phyloP scores from a whole-genome alignment of 2,329 filamentous ascomycete genomes.

The Fusarium verticillioides region DNA sequence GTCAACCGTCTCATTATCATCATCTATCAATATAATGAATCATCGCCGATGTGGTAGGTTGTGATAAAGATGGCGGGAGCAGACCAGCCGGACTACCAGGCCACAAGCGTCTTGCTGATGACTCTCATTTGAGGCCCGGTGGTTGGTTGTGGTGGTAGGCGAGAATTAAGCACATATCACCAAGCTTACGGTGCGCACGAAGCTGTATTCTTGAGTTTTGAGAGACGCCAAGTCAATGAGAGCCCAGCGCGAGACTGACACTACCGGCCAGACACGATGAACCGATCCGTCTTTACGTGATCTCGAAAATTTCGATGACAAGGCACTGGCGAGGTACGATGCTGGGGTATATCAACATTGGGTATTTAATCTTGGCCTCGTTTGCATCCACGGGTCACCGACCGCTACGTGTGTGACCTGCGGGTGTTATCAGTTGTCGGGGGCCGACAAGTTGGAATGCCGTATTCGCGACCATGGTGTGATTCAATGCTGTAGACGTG shows the following conservation, averaged over 20 bases:
- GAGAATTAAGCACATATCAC: constrained; percentile 26
- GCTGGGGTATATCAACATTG: neutral
- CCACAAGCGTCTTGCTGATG: constrained; percentile 11
- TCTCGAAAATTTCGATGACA: constrained; percentile 1
- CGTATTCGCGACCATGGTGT: constrained; percentile 32
- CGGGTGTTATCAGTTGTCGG: constrained; percentile 10
- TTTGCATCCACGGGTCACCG: constrained; percentile 10
- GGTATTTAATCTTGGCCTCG: neutral
- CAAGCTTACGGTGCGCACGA: constrained; percentile 17
- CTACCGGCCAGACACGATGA: constrained; percentile 24
- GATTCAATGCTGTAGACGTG: constrained; percentile 26
- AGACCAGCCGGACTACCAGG: neutral
- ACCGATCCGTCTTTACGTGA: constrained; percentile 20
- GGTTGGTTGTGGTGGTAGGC: constrained; percentile 26
- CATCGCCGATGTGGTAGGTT: constrained; percentile 19
- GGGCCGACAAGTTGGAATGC: constrained; percentile 23
- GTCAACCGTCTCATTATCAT: constrained; percentile 8
- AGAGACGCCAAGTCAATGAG: constrained; percentile 22
- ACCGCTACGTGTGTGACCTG: constrained; percentile 15
- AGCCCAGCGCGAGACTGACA: neutral
- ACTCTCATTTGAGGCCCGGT: constrained; percentile 11
- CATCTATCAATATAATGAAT: constrained; percentile 9
- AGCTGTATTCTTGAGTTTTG: constrained; percentile 21
- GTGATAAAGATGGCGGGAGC: neutral
- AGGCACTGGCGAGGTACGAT: neutral